A percentile compares a stretch with the other conserved stretches of the same genome.
Evolutionary conservation across 2,329 filamentous ascomycete genomes (phyloP).

Genomic region (Hymenoscyphus linearis): DNA sequence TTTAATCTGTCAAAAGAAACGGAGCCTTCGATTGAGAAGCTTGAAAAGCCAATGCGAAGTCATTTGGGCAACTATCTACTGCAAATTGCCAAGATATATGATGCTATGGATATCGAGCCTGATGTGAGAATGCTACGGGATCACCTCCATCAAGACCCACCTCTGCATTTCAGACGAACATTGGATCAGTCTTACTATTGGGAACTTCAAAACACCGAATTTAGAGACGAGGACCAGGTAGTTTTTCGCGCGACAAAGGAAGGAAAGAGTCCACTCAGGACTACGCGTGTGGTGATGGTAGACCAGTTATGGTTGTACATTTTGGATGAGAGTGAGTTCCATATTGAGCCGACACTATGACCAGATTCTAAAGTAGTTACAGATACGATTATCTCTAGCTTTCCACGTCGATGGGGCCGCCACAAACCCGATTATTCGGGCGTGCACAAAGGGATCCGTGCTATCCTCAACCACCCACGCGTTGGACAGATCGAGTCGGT

Average conservation of each 20-base stretch:
- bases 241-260: constrained; percentile 11
- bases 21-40: not conserved
- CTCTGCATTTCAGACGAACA: constrained; percentile 12
- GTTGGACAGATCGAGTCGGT: constrained; percentile 32
- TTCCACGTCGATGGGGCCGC: constrained; percentile 37
- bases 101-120: constrained; percentile 8
- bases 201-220: constrained; percentile 6
- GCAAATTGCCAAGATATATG: constrained; percentile 8
- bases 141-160: constrained; percentile 3
- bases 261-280: constrained; percentile 5
- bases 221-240: constrained; percentile 13
- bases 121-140: constrained; percentile 9
- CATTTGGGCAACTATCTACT: constrained; percentile 3
- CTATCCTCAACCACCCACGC: constrained; percentile 23
- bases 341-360: not conserved
- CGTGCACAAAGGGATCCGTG: constrained; percentile 37
- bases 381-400: constrained; percentile 34
- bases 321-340: constrained; percentile 28
- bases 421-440: constrained; percentile 37
- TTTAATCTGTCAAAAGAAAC: not conserved
- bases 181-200: constrained; percentile 16
- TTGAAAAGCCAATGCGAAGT: not conserved
- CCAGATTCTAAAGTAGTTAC: not conserved
- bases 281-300: constrained; percentile 34
- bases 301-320: constrained; percentile 40